Conservation (phyloP, 228 moss, liverwort and hornwort genomes). For the Sphagnum magellanicum region DNA sequence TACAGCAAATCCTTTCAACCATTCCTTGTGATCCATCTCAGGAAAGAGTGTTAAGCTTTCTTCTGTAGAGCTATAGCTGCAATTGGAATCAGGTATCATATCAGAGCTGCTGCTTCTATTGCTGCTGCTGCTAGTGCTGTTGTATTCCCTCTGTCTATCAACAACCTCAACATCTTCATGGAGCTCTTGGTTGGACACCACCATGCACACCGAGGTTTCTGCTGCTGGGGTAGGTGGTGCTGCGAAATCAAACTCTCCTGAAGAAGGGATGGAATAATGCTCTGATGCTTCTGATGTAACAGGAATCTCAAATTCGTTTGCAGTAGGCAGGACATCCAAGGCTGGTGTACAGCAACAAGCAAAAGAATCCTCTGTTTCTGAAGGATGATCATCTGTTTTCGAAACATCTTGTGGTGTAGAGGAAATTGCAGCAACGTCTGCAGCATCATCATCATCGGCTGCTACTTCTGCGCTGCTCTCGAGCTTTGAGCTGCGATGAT, state of each 20-base stretch:
- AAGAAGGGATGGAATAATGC: too few relatives aligned
- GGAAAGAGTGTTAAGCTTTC: constrained; percentile 11
- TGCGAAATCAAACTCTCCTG: too few relatives aligned
- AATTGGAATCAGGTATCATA: constrained; percentile 8
- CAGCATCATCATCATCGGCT: constrained; percentile 23
- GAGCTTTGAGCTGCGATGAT: too few relatives aligned
- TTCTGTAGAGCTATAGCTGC: constrained; percentile 13
- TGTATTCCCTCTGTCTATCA: constrained; percentile 2
- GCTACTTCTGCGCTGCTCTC: constrained; percentile 40
- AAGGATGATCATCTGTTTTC: constrained; percentile 16
- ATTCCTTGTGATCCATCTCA: constrained; percentile 8
- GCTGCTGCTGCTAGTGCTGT: constrained; percentile 8
- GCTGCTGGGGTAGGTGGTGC: too few relatives aligned
- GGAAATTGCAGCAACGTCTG: constrained; percentile 9
- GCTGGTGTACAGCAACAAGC: too few relatives aligned
- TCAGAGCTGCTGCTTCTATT: neutral
- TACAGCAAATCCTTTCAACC: too few relatives aligned
- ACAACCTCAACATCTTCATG: neutral
- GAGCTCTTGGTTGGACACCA: too few relatives aligned
- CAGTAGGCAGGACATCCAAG: neutral
- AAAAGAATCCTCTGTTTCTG: neutral
- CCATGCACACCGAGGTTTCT: too few relatives aligned
- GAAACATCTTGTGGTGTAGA: constrained; percentile 16
- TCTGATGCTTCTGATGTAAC: too few relatives aligned
- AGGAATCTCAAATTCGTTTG: too few relatives aligned